Conservation (phyloP, 768 basidiomycete species). For the Lepiota venenata region DNA sequence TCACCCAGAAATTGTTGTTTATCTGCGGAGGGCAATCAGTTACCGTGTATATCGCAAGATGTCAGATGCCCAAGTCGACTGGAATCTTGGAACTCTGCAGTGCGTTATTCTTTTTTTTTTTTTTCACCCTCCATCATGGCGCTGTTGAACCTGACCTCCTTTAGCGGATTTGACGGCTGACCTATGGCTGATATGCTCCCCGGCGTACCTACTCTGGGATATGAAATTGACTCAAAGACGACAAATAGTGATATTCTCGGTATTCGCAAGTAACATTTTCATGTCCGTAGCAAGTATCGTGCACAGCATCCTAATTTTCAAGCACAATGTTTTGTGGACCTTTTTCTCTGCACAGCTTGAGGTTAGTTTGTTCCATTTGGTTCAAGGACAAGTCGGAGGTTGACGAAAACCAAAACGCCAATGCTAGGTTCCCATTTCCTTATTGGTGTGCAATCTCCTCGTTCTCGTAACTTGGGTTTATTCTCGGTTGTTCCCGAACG, state of each 20-base stretch:
- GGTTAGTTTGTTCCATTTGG: conserved; percentile 10
- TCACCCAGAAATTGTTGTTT: conserved; percentile 13
- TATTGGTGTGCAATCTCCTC: conserved; percentile 22
- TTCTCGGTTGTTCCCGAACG: not conserved
- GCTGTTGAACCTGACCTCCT: not conserved
- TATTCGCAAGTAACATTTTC: conserved; percentile 20
- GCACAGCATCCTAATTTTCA: conserved; percentile 15
- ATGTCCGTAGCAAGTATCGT: conserved; percentile 17
- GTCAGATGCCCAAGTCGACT: conserved; percentile 1
- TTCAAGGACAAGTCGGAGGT: not conserved
- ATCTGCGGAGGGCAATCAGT: conserved; percentile 4
- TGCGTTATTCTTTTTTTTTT: not conserved
- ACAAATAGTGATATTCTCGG: conserved; percentile 19
- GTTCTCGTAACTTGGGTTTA: conserved; percentile 24
- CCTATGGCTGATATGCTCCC: conserved; percentile 20
- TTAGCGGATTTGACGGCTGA: conserved; percentile 21
- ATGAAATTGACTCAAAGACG: conserved; percentile 17
- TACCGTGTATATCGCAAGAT: not conserved
- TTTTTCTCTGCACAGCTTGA: conserved; percentile 15
- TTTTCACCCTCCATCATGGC: not conserved
- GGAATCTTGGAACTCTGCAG: conserved; percentile 10
- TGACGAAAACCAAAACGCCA: too few species aligned
- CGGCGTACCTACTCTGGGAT: conserved; percentile 20
- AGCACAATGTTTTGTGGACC: not conserved
- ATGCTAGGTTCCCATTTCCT: conserved; percentile 10